phyloP scores from a whole-genome alignment of 306 rosid genomes.

The Trichosanthes cucumerina region DNA sequence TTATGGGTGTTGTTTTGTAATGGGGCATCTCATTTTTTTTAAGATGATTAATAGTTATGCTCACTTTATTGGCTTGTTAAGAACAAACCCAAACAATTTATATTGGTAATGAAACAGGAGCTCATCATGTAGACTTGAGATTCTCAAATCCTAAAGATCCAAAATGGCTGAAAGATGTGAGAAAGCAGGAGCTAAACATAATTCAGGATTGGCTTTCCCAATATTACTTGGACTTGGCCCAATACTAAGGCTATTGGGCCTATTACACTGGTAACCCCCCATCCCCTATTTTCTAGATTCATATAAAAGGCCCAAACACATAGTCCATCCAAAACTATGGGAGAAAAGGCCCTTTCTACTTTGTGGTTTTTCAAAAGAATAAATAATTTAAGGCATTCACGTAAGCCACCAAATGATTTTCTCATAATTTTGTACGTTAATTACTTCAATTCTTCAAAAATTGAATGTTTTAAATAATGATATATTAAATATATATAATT shows the following conservation, averaged over 20 bases:
- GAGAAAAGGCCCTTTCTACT: not conserved
- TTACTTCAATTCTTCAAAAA: not conserved
- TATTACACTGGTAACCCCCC: not conserved
- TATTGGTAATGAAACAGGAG: constrained; percentile 32
- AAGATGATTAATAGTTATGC: too few species aligned
- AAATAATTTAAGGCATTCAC: not conserved
- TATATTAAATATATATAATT: too few species aligned
- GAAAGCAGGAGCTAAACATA: constrained; percentile 45
- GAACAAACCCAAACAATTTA: not conserved
- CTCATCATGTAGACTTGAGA: constrained; percentile 82
- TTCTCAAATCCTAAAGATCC: constrained; percentile 61
- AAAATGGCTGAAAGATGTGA: constrained; percentile 60
- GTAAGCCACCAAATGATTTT: not conserved
- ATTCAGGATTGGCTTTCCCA: constrained; percentile 51
- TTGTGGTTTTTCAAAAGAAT: not conserved
- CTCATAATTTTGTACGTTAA: not conserved
- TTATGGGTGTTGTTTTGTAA: too few species aligned
- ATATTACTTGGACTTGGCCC: constrained; percentile 40
- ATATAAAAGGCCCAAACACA: not conserved
- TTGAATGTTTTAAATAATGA: not conserved
- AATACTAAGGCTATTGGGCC: not conserved
- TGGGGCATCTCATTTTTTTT: too few species aligned
- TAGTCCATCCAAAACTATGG: not conserved
- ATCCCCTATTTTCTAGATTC: not conserved
- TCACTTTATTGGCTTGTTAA: not conserved